Evolutionary conservation across 1,139 yeast genomes (phyloP).

Genomic region (Kurtzmaniella quercitrusa): DNA sequence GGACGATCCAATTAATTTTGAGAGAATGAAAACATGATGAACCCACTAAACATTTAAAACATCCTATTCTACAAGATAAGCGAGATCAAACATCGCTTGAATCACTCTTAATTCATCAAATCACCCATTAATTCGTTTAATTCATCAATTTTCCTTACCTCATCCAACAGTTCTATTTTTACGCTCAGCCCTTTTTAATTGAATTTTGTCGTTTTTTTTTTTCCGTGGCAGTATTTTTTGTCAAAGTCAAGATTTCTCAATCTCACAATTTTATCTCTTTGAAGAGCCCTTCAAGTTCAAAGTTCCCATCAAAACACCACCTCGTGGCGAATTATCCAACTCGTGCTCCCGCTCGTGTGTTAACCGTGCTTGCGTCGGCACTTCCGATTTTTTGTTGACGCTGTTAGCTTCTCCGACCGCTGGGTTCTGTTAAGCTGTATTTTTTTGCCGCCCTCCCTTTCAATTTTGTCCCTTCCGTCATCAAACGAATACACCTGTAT

Average conservation of each 20-base stretch:
- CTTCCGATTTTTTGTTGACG: background rate
- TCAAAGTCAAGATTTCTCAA: background rate
- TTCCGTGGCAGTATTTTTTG: background rate
- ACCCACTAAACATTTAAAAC: no score
- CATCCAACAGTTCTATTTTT: background rate
- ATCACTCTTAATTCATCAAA: no score
- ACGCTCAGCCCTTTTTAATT: background rate
- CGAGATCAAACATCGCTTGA: no score
- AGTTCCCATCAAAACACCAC: background rate
- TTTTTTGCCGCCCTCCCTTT: background rate
- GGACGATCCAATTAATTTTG: no score
- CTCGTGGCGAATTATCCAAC: background rate
- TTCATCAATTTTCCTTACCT: no score
- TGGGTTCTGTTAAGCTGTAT: background rate
- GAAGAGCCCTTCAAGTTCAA: slow-evolving; percentile 1
- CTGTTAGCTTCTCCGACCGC: background rate
- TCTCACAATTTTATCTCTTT: background rate
- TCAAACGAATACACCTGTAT: background rate
- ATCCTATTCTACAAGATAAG: no score
- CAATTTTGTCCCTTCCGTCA: background rate
- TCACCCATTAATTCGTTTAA: no score
- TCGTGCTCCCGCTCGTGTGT: slow-evolving; percentile 1
- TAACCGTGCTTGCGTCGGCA: background rate
- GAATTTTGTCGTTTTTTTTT: background rate
- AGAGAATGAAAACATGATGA: no score